Evolutionary conservation across 139 green algal species (phyloP).

Genomic region (Dunaliella primolecta): DNA sequence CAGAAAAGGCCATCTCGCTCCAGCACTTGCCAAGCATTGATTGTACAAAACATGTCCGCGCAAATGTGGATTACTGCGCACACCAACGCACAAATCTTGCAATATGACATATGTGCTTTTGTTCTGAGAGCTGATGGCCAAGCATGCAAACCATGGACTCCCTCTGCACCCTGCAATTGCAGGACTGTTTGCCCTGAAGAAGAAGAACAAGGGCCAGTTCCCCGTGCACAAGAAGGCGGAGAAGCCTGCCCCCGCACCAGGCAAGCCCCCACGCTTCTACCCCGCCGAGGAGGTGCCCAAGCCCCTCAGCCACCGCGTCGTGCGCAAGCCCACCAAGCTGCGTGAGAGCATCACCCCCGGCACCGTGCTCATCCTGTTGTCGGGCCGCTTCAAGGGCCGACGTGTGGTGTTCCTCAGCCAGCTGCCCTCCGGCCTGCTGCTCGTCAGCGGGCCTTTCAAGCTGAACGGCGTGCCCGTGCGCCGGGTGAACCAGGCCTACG

Average conservation of each 20-base stretch:
- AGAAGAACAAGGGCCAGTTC: constrained; percentile 96
- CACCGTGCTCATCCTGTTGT: constrained; percentile 95
- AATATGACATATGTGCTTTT: too few species aligned
- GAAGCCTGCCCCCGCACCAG: constrained; percentile 26
- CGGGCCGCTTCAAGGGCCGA: constrained; percentile 98
- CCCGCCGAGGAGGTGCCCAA: constrained; percentile 87
- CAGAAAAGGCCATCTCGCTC: too few species aligned
- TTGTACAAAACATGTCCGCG: too few species aligned
- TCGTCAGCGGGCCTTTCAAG: constrained; percentile 94
- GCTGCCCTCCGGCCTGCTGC: constrained; percentile 91
- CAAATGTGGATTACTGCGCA: too few species aligned
- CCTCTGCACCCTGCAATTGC: not conserved
- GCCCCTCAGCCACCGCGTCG: constrained; percentile 60
- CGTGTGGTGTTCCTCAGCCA: constrained; percentile 95
- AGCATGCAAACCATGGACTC: too few species aligned
- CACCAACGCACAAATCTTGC: too few species aligned
- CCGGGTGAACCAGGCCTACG: constrained; percentile 95
- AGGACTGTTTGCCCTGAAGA: constrained; percentile 90
- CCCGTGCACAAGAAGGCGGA: constrained; percentile 68
- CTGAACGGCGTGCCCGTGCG: constrained; percentile 95
- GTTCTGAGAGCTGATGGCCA: too few species aligned
- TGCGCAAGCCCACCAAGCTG: constrained; percentile 84
- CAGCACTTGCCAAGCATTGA: too few species aligned
- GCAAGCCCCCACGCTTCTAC: constrained; percentile 86
- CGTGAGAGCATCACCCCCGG: constrained; percentile 90